Base-by-base conservation (phyloP, 2,329 filamentous ascomycete species). In the Fusarium sp. region DNA sequence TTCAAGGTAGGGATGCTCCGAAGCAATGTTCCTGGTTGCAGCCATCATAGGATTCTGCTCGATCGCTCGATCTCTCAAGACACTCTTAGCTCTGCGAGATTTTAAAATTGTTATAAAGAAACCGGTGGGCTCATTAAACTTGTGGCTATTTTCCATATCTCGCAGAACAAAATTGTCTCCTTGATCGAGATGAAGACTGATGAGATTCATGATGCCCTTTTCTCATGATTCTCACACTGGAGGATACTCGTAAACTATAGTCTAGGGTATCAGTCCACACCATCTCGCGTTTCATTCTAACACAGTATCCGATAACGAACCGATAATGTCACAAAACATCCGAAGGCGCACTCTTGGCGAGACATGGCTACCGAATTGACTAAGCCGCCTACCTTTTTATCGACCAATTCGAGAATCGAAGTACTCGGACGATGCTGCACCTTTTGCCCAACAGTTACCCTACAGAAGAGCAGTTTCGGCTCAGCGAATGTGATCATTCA, bases 51-150 rank as follows among this genome's bases (percentile, higher is more conserved):
- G n/a, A 38, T 33, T 38, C 10, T 49, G 16, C 25, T 65, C 46
- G 38, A 69, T 70, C 67, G 40, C 52, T 65, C 66, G 59, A 69
- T 69, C 67, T 54, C 60, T 33, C 59, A 60, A 69, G 67, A 70
- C 66, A 69, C 40, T 59, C 28, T 65, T 42, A n/a, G 35, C 38
- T 52, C 42, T 60, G 42, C 46, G 21, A 49, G 46, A 59, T 40
- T 44, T 47, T 23, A 23, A n/a, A 50, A 30, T 44, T 58, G 16
- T 37, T 54, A 70, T 70, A 69, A 69, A 69, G 60, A 21, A 65
- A 52, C 40, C 46, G 52, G 56, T 28, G 66, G 66, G 50, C 42
- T 70, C 59, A 59, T 69, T 70, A 54, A 69, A 65, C 66, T 59
- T 59, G n/a, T 70, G 30, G 32, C 42, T 23, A n/a, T 59, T 49